Base-by-base conservation (phyloP, 345 rosid genomes). In the Salix exigua region DNA sequence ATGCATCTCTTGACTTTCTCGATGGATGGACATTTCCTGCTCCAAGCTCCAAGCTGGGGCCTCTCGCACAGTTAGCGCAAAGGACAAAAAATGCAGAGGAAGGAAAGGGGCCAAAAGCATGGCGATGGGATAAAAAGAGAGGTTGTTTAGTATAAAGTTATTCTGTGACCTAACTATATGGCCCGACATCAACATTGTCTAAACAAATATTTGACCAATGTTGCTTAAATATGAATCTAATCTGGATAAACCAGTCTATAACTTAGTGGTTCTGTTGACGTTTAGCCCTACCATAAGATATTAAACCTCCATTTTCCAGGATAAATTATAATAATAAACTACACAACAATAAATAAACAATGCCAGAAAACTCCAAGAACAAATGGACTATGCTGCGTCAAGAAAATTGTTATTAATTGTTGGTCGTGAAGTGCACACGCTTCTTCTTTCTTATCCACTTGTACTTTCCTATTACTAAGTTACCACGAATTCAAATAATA, bases 1-100 rank as follows among this genome's bases (percentile, higher is more conserved):
- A 50, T 70, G 77, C 13, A 68, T 64, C 82, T 83, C 85, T 86
- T 74, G 46, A 62, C 77, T 60, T 63, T 60, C 35, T 64, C 13
- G 0, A 19, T 35, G 14, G 48, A 58, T 10, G 13, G 48, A 21
- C 51, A 60, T 23, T 12, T n/a, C 23, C 58, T 19, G 58, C 19
- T 18, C 1, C 4, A 18, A 18, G 62, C 62, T n/a, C 11, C 6
- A 6, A 50, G 4, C 62, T n/a, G 48, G 48, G 48, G 6, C 18
- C 31, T 25, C 35, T 77, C 37, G 25, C n/a, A 37, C 65, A 64
- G 66, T 17, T 58, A 28, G n/a, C 81, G 26, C 68, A 44, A 78
- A 73, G 26, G 73, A 78, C 73, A 68, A 73, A 79, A n/a, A 79
- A n/a, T 61, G 10, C 12, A 42, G 6, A 37, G 14, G 6, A 66